A percentile compares a stretch with the other conserved stretches of the same genome.
Evolutionary conservation across 352 stramenopile species (phyloP).

Genomic region (Phytopythium kandeliae): DNA sequence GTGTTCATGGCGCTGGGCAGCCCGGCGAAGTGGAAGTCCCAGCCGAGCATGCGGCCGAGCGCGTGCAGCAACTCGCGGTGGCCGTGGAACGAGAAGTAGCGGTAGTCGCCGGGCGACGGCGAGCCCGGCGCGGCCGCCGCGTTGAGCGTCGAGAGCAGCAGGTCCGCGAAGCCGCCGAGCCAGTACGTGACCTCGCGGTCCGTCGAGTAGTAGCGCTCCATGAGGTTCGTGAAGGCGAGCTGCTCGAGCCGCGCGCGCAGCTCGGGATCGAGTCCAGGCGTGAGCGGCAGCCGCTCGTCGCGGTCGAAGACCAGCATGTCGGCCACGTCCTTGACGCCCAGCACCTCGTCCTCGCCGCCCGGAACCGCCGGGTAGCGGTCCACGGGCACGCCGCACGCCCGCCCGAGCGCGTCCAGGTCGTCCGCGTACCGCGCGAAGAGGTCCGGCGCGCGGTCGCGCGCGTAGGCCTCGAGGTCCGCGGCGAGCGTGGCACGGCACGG

Average conservation of each 20-base stretch:
- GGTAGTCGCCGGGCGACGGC: conserved; percentile 46
- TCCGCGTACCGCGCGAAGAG: conserved; percentile 50
- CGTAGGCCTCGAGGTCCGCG: conserved; percentile 53
- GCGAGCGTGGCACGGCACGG: conserved; percentile 49
- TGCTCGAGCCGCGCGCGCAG: conserved; percentile 50
- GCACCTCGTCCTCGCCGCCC: conserved; percentile 63
- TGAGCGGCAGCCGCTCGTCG: conserved; percentile 49
- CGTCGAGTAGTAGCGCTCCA: conserved; percentile 82
- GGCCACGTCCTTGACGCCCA: conserved; percentile 77
- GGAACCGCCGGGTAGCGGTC: conserved; percentile 44
- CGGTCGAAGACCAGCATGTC: conserved; percentile 83
- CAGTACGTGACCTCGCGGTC: conserved; percentile 80
- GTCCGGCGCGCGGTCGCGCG: conserved; percentile 40
- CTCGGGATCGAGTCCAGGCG: conserved; percentile 48
- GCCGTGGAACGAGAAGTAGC: conserved; percentile 80
- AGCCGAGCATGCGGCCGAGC: conserved; percentile 75
- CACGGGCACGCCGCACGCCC: conserved; percentile 57
- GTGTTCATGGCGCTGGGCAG: conserved; percentile 60
- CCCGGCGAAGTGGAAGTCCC: conserved; percentile 68
- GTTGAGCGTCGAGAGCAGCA: conserved; percentile 61
- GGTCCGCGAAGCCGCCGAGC: conserved; percentile 65
- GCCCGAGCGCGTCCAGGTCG: conserved; percentile 45
- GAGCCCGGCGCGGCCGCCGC: conserved; percentile 38
- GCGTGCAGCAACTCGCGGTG: conserved; percentile 76
- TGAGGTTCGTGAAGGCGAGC: conserved; percentile 77